phyloP scores from a whole-genome alignment of 192 early-diverging fungal genomes.

The Coemansia sp. region DNA sequence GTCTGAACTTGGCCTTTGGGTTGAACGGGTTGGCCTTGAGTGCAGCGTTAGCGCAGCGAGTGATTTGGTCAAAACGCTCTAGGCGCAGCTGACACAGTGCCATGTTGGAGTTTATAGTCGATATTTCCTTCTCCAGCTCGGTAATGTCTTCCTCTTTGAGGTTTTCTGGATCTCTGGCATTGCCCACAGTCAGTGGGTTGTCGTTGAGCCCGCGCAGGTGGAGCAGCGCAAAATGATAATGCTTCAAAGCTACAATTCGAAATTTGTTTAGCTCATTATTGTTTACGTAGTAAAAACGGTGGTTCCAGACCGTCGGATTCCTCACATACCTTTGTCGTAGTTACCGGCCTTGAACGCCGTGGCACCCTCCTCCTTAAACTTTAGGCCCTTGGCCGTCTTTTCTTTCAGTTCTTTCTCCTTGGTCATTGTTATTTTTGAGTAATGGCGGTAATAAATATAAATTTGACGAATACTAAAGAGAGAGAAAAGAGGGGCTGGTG shows the following conservation, averaged over 20 bases:
- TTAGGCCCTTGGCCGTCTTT: constrained; percentile 34
- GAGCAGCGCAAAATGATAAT: constrained; percentile 44
- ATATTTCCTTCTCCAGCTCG: constrained; percentile 38
- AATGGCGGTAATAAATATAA: neutral
- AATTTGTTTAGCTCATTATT: neutral
- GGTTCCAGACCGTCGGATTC: neutral
- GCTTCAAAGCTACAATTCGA: constrained; percentile 28
- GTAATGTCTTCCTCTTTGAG: constrained; percentile 37
- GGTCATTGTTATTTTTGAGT: neutral
- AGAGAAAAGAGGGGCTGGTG: neutral
- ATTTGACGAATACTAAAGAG: neutral
- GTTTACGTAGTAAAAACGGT: neutral
- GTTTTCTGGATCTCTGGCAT: constrained; percentile 15
- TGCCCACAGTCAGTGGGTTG: constrained; percentile 21
- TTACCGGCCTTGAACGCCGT: constrained; percentile 29
- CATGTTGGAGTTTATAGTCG: constrained; percentile 46
- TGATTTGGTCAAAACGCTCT: constrained; percentile 15
- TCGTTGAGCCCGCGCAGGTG: constrained; percentile 38
- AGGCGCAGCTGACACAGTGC: constrained; percentile 48
- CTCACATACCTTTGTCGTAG: constrained; percentile 21
- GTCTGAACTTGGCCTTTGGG: constrained; percentile 50
- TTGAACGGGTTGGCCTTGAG: constrained; percentile 46
- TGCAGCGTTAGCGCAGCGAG: constrained; percentile 29
- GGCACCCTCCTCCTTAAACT: constrained; percentile 37
- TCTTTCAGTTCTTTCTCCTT: constrained; percentile 10